These are phyloP conservation scores for Phytophthora podocarpi DNA, from an alignment of 352 stramenopile genomes.

Conservation along the genomic window DNA sequence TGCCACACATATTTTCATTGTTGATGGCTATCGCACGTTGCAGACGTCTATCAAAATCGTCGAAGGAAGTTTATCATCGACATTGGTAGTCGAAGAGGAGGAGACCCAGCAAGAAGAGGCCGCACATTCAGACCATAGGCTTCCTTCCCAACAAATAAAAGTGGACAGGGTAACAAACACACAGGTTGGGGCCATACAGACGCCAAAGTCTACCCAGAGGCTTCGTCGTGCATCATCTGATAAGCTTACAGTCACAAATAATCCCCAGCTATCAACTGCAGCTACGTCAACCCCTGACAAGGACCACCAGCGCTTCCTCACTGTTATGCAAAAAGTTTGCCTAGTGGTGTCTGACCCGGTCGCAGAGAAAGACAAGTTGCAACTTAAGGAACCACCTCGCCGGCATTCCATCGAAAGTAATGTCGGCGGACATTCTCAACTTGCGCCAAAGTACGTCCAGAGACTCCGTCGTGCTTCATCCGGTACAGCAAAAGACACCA, in stretches of 20 bases:
- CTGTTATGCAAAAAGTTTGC: no score
- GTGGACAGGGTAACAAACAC: neutral
- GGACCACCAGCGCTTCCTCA: no score
- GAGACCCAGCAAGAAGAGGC: conserved; percentile 6
- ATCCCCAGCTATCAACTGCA: neutral
- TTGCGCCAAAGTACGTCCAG: no score
- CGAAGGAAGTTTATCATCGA: conserved; percentile 20
- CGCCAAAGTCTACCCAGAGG: neutral
- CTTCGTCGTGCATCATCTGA: conserved; percentile 5
- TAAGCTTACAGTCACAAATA: neutral
- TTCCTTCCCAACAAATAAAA: no score
- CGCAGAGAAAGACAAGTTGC: neutral
- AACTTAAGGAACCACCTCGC: neutral
- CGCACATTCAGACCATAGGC: no score
- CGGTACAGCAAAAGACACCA: no score
- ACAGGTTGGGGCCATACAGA: neutral
- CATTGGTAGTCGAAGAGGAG: conserved; percentile 7
- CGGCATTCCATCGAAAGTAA: neutral
- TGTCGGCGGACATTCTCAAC: neutral
- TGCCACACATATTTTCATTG: conserved; percentile 32
- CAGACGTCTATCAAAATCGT: conserved; percentile 40
- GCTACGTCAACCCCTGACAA: no score
- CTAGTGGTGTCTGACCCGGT: conserved; percentile 4
- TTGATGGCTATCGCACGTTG: conserved; percentile 27
- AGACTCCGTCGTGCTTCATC: conserved; percentile 2